A percentile compares a stretch with the other conserved stretches of the same genome.
phyloP scores from a whole-genome alignment of 2,329 filamentous ascomycete genomes.

The Penicillium italicum region DNA sequence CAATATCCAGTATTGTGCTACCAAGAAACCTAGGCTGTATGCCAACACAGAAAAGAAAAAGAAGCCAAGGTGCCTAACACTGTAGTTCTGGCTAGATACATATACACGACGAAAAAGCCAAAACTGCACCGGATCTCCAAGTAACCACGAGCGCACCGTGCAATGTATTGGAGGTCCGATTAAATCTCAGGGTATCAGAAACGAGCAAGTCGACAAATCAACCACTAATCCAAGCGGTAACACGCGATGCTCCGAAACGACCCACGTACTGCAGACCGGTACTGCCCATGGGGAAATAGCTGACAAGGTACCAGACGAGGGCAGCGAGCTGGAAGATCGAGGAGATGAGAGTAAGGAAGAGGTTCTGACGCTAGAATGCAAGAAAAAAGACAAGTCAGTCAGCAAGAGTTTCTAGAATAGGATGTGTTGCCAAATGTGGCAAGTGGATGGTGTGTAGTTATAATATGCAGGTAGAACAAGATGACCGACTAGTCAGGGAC shows the following conservation, averaged over 20 bases:
- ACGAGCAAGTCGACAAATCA: slow-evolving; percentile 37
- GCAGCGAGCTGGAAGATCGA: slow-evolving; percentile 79
- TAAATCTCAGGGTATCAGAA: background rate
- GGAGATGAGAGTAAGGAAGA: slow-evolving; percentile 78
- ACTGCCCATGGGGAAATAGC: slow-evolving; percentile 96
- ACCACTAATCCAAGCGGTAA: slow-evolving; percentile 82
- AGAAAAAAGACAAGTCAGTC: slow-evolving; percentile 17
- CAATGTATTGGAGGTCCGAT: background rate
- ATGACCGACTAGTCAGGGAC: slow-evolving; percentile 6
- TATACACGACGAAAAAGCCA: background rate
- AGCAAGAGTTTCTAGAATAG: slow-evolving; percentile 8
- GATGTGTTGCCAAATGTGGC: background rate
- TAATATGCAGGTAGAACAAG: slow-evolving; percentile 8
- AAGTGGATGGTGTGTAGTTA: slow-evolving; percentile 2
- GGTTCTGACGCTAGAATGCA: slow-evolving; percentile 68
- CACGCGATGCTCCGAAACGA: slow-evolving; percentile 77
- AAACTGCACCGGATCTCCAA: background rate
- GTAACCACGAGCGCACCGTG: background rate
- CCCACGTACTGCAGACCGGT: slow-evolving; percentile 82
- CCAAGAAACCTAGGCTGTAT: background rate
- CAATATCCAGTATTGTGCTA: background rate
- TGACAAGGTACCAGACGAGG: slow-evolving; percentile 88
- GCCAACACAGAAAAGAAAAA: background rate
- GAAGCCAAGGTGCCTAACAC: background rate
- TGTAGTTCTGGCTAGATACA: background rate